These are phyloP conservation scores for Xanthoparmelia taractica DNA, from an alignment of 495 filamentous ascomycete genomes.

Conservation along the genomic window DNA sequence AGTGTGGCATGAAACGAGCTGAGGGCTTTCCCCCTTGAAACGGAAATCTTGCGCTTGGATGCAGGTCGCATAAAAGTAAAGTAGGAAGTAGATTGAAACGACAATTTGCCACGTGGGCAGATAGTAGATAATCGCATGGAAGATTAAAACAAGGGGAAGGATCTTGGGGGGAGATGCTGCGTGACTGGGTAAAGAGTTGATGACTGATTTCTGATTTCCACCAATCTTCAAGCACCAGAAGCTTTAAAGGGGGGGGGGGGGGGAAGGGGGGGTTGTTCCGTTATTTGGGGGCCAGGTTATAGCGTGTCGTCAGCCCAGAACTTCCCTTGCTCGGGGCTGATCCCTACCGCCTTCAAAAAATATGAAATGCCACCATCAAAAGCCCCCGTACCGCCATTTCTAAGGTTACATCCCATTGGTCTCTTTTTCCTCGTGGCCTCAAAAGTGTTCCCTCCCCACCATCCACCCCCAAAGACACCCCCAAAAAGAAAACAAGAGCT, in stretches of 20 bases:
- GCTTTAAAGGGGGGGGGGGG: no score
- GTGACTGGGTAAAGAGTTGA: neutral
- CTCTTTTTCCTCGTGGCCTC: neutral
- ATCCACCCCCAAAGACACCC: no score
- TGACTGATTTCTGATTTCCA: neutral
- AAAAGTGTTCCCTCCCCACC: neutral
- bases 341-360: neutral
- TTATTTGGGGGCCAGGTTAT: no score
- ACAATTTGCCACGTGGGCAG: neutral
- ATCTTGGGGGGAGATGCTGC: neutral
- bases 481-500: neutral
- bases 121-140: constrained; percentile 7
- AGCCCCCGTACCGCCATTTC: neutral
- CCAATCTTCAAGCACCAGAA: neutral
- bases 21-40: neutral
- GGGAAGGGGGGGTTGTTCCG: no score
- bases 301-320: no score
- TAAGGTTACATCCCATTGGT: constrained; percentile 1
- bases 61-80: neutral
- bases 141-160: neutral
- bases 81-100: neutral
- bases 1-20: neutral
- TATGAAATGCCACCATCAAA: no score
- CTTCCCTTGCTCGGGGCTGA: no score
- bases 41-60: neutral